Conservation (phyloP, 805 yeast genomes). For the Starmera dryadoides region DNA sequence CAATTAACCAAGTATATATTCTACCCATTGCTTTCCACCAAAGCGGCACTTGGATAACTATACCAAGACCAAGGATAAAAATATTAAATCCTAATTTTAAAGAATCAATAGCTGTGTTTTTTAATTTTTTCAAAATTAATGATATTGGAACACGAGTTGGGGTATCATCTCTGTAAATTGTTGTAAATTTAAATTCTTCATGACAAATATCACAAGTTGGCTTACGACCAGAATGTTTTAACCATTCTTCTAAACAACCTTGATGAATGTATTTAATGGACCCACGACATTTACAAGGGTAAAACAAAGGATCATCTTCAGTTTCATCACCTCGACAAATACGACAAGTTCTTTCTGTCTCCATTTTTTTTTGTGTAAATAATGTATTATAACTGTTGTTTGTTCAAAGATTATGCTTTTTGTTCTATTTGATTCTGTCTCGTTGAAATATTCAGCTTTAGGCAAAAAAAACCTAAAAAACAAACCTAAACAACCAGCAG, state of each 20-base stretch:
- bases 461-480: too few species aligned
- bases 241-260: conserved; percentile 87
- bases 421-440: too few species aligned
- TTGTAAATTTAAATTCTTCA: conserved; percentile 59
- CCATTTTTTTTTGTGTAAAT: conserved; percentile 2
- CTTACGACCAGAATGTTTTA: conserved; percentile 45
- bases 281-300: conserved; percentile 93
- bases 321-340: conserved; percentile 93
- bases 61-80: conserved; percentile 26
- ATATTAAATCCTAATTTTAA: conserved; percentile 14
- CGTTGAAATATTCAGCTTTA: too few species aligned
- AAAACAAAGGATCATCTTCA: conserved; percentile 66
- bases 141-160: conserved; percentile 54
- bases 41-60: conserved; percentile 47
- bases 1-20: conserved; percentile 47
- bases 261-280: conserved; percentile 91
- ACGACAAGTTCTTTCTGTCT: conserved; percentile 62
- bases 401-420: conserved; percentile 20
- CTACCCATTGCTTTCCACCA: conserved; percentile 51
- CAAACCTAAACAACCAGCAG: too few species aligned
- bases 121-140: conserved; percentile 36
- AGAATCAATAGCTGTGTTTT: conserved; percentile 12
- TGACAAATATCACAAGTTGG: conserved; percentile 86
- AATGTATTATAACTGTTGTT: neutral
- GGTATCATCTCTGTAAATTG: conserved; percentile 57